A percentile compares a stretch with the other conserved stretches of the same genome.
Evolutionary conservation across 169 alveolate species (phyloP).

Genomic region (Haemoproteus tartakovskyi): DNA sequence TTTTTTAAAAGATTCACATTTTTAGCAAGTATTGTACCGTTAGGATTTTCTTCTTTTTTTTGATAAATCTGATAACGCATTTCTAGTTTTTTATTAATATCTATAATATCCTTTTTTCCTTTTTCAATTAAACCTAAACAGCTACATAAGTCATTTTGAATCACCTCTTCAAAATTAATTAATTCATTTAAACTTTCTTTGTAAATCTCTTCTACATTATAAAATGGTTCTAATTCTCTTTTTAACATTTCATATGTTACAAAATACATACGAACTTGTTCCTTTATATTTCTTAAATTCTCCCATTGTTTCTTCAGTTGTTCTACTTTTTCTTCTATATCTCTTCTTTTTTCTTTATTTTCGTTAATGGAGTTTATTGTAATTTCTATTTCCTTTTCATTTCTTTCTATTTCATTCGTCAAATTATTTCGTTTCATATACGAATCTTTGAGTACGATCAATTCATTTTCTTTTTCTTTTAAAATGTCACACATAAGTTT

Average conservation of each 20-base stretch:
- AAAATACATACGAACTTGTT: slow-evolving; percentile 18
- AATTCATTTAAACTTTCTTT: slow-evolving; percentile 26
- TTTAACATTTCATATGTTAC: slow-evolving; percentile 11
- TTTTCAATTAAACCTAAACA: slow-evolving; percentile 22
- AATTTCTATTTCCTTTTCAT: slow-evolving; percentile 45
- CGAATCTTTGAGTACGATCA: neutral
- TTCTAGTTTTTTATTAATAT: slow-evolving; percentile 15
- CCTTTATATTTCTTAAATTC: slow-evolving; percentile 2
- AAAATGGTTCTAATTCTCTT: slow-evolving; percentile 4
- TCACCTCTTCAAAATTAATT: slow-evolving; percentile 2
- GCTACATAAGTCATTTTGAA: slow-evolving; percentile 15
- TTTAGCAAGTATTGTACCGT: too few relatives aligned
- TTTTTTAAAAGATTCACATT: too few relatives aligned
- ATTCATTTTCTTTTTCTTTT: slow-evolving; percentile 61
- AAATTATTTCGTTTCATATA: slow-evolving; percentile 9
- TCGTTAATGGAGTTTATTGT: slow-evolving; percentile 34
- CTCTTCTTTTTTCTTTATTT: slow-evolving; percentile 19
- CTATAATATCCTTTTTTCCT: slow-evolving; percentile 6
- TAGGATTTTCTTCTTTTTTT: too few relatives aligned
- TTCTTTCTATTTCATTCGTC: slow-evolving; percentile 23
- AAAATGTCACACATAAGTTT: slow-evolving; percentile 52
- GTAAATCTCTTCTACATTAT: slow-evolving; percentile 29
- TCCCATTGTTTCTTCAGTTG: slow-evolving; percentile 10
- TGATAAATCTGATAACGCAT: neutral
- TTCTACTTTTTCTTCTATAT: slow-evolving; percentile 5